Evolutionary conservation across 2,329 filamentous ascomycete genomes (phyloP).

Genomic region (Fusarium setosum): DNA sequence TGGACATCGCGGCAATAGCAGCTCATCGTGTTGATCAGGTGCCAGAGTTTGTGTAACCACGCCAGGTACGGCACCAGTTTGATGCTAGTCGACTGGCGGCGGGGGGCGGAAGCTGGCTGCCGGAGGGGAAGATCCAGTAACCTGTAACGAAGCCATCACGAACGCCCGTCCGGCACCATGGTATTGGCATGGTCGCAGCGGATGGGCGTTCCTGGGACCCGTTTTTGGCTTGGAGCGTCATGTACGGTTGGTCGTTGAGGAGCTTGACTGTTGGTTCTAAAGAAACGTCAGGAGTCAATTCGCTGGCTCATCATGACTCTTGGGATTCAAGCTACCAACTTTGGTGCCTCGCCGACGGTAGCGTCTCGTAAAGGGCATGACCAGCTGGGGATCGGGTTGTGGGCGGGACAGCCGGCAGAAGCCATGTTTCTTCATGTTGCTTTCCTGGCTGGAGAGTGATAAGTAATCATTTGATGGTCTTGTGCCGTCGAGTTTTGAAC

Average conservation of each 20-base stretch:
- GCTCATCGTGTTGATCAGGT: background rate
- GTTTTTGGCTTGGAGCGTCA: background rate
- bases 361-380: background rate
- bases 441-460: too few species aligned
- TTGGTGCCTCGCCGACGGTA: background rate
- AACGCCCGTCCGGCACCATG: too few species aligned
- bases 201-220: background rate
- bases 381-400: background rate
- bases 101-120: constrained; percentile 9
- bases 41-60: constrained; percentile 1
- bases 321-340: background rate
- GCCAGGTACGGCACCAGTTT: background rate
- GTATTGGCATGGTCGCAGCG: background rate
- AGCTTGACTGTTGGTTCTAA: background rate
- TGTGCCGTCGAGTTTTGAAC: too few species aligned
- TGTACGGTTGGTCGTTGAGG: constrained; percentile 1
- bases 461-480: too few species aligned
- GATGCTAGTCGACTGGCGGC: background rate
- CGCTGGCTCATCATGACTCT: background rate
- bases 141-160: background rate
- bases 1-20: background rate
- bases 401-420: too few species aligned
- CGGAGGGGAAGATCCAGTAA: background rate
- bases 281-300: background rate
- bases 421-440: too few species aligned